phyloP scores from a whole-genome alignment of 1,284 basidiomycete species.

The Mycena sp. region DNA sequence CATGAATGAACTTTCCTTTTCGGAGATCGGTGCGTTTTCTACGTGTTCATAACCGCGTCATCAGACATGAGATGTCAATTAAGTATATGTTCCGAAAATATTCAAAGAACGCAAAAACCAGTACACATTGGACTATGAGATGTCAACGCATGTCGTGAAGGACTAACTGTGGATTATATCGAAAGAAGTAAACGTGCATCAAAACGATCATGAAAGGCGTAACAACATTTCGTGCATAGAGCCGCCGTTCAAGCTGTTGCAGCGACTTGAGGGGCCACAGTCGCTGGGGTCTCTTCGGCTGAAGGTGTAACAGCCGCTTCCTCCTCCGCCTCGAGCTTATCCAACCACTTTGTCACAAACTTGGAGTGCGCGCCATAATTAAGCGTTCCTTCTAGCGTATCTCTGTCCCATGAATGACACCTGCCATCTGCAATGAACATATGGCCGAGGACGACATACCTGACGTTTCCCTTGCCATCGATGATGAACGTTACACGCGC shows the following conservation, averaged over 20 bases:
- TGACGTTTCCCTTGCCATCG: slow-evolving; percentile 72
- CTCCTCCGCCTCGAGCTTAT: slow-evolving; percentile 55
- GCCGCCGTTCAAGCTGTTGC: neutral
- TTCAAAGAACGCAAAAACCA: too few relatives aligned
- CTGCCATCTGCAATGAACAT: slow-evolving; percentile 43
- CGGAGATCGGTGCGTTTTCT: too few relatives aligned
- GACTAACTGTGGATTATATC: slow-evolving; percentile 17
- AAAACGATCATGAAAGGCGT: slow-evolving; percentile 6
- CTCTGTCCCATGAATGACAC: slow-evolving; percentile 1
- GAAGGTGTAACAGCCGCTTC: slow-evolving; percentile 1
- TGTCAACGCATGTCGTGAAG: too few relatives aligned
- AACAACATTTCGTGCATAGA: too few relatives aligned
- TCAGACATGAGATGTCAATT: too few relatives aligned
- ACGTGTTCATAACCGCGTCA: too few relatives aligned
- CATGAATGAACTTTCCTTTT: too few relatives aligned
- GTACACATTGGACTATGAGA: too few relatives aligned
- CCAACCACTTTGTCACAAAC: slow-evolving; percentile 74
- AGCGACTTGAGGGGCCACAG: neutral
- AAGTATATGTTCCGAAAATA: too few relatives aligned
- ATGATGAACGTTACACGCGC: slow-evolving; percentile 81
- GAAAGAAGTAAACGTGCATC: slow-evolving; percentile 21
- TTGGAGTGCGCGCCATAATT: slow-evolving; percentile 72
- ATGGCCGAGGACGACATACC: slow-evolving; percentile 49
- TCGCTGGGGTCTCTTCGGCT: neutral
- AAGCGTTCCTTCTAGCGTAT: slow-evolving; percentile 47